phyloP scores from a whole-genome alignment of 2,329 filamentous ascomycete genomes.

The Hypoxylon sp. region DNA sequence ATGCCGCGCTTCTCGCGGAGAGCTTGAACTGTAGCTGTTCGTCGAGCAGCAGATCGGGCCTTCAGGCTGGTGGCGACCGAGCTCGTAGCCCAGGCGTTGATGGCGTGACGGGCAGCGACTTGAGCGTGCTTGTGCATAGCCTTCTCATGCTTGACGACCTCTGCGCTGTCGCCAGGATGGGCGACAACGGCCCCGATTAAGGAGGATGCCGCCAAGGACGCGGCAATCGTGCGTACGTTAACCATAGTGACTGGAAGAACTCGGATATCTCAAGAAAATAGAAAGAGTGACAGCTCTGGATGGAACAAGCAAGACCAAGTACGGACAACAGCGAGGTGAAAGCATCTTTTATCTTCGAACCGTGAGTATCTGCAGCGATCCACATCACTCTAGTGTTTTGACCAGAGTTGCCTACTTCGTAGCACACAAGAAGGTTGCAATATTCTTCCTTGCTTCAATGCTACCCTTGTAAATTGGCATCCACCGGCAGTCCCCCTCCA shows the following conservation, averaged over 20 bases:
- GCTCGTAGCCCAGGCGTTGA: constrained; percentile 48
- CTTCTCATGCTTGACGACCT: constrained; percentile 44
- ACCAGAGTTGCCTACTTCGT: constrained; percentile 6
- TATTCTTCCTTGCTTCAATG: constrained; percentile 21
- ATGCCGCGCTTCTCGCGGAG: constrained; percentile 49
- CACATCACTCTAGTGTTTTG: constrained; percentile 13
- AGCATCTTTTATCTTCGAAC: constrained; percentile 30
- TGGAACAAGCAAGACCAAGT: constrained; percentile 2
- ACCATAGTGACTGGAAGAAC: constrained; percentile 36
- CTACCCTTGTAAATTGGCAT: constrained; percentile 33
- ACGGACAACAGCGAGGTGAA: constrained; percentile 1
- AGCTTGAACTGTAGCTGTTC: constrained; percentile 47
- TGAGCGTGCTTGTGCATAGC: constrained; percentile 46
- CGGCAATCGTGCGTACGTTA: constrained; percentile 38
- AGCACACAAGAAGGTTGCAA: constrained; percentile 17
- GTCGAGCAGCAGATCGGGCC: constrained; percentile 48
- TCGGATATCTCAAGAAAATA: constrained; percentile 1
- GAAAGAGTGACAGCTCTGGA: constrained; percentile 25
- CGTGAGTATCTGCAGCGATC: constrained; percentile 18
- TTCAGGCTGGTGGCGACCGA: constrained; percentile 49
- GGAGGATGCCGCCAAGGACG: constrained; percentile 38
- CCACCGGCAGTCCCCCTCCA: constrained; percentile 13
- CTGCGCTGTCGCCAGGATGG: constrained; percentile 50
- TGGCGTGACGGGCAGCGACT: constrained; percentile 47
- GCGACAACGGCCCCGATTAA: constrained; percentile 42